Base-by-base conservation (phyloP, 2,329 filamentous ascomycete species). In the Aspergillus fumigatus region DNA sequence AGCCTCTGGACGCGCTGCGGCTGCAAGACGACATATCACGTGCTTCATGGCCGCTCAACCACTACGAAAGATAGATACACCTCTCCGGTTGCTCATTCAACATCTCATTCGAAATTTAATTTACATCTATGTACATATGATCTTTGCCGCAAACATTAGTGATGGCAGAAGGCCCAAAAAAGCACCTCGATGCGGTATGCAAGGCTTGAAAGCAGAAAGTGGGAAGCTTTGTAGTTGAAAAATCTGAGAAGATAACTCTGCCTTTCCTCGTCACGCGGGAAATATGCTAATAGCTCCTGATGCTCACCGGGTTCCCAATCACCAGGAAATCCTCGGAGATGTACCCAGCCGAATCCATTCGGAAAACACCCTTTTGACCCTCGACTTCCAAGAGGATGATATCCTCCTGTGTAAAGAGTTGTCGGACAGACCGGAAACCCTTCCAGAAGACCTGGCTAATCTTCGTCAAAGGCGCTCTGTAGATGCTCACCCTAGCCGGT, bases 351-450 rank as follows among this genome's bases (percentile, higher is more conserved):
- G 69, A 67, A 60, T 77, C 74, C 63, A 77, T 63, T 50, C 73
- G 68, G 57, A 75, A 70, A 14, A 65, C 61, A 23, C 68, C 65
- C 49, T 69, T 73, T 8, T 68, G 66, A 14, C 71, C 72, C 25
- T 74, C 63, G 50, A 75, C 62, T 41, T 73, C 66, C 49, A 76
- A 48, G 29, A 75, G 65, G 49, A 75, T 72, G 35, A 77, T 73
- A 51, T 75, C 70, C 53, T 77, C 75, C 49, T 71, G 67, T 0
- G 72, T 75, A 55, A 77, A 75, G 11, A 75, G 53, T 47, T 74
- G 71, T 6, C 73, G 70, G 23, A 74, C 59, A 45, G 69, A 70
- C 48, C 66, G 64, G 48, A 76, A 75, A 7, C 69, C 21, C 45
- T 59, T 64, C 63, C 70, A 75, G 1, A 72, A 35, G 7, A 62